Conservation (phyloP, 1,139 yeast genomes). For the Geotrichum citri-aurantii region DNA sequence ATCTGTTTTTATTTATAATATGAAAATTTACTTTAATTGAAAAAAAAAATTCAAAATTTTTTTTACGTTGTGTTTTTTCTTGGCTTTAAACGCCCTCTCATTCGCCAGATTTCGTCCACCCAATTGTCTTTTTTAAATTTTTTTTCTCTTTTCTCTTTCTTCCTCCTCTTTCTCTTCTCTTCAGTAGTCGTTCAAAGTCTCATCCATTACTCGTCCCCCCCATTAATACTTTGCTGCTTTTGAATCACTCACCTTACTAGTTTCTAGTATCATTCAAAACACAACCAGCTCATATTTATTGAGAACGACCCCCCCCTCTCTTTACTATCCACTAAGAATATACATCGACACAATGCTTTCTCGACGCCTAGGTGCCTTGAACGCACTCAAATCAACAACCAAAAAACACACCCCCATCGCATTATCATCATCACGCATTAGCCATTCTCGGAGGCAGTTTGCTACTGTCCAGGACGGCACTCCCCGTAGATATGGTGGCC, state of each 20-base stretch:
- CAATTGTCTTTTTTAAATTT: conserved; percentile 8
- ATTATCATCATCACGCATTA: conserved; percentile 9
- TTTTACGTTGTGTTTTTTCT: not conserved
- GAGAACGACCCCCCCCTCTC: not conserved
- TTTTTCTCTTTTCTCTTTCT: not conserved
- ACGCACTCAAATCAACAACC: conserved; percentile 9
- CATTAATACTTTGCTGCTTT: not conserved
- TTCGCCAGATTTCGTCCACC: conserved; percentile 9
- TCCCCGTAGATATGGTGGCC: conserved; percentile 62
- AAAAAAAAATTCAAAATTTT: too few species aligned
- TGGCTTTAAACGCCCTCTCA: conserved; percentile 13
- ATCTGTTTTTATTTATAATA: too few species aligned
- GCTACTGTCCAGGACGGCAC: conserved; percentile 34
- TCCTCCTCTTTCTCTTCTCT: not conserved
- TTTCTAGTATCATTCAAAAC: not conserved
- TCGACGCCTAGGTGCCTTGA: conserved; percentile 15
- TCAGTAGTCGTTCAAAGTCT: not conserved
- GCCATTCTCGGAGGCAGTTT: conserved; percentile 13
- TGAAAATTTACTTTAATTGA: too few species aligned
- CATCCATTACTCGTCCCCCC: not conserved
- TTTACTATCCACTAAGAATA: not conserved
- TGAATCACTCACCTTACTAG: not conserved
- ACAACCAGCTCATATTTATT: not conserved
- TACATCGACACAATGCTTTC: conserved; percentile 14
- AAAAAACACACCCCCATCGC: conserved; percentile 1